Conservation (phyloP, 192 early-diverging fungal species). For the Backusella sp. region DNA sequence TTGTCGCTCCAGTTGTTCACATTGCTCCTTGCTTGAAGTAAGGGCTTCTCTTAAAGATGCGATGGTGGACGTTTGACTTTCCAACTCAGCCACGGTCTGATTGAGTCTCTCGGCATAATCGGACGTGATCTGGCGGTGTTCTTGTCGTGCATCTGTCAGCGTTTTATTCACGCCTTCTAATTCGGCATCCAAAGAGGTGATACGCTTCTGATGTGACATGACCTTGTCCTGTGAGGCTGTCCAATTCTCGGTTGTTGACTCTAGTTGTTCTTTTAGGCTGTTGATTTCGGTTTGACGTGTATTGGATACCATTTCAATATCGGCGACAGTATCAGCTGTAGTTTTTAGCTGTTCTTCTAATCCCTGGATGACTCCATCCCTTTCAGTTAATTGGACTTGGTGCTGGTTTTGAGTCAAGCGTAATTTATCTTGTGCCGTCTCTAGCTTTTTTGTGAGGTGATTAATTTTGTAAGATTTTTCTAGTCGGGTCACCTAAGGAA, state of each 20-base stretch:
- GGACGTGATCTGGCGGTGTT: not conserved
- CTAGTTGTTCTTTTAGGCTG: not conserved
- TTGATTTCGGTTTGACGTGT: constrained; percentile 1
- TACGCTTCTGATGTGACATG: not conserved
- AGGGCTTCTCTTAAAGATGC: not conserved
- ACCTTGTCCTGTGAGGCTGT: not conserved
- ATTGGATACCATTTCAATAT: not conserved
- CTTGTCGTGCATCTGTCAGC: not conserved
- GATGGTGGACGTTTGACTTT: not conserved
- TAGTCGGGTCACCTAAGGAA: not conserved
- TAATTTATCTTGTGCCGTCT: not conserved
- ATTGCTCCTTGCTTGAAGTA: not conserved
- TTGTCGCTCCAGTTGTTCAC: not conserved
- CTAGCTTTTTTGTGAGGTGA: constrained; percentile 21
- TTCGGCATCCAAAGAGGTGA: not conserved
- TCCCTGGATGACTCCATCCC: not conserved
- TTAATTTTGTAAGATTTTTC: constrained; percentile 4
- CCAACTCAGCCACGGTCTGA: not conserved
- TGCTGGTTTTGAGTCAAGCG: not conserved
- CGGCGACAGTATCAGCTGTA: not conserved
- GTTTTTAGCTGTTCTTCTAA: not conserved
- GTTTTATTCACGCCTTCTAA: not conserved
- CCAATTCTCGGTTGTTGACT: not conserved
- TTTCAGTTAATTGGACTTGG: not conserved
- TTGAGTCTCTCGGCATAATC: not conserved